Conservation (phyloP, 208 protist species). For the Endotrypanum monterogeii region DNA sequence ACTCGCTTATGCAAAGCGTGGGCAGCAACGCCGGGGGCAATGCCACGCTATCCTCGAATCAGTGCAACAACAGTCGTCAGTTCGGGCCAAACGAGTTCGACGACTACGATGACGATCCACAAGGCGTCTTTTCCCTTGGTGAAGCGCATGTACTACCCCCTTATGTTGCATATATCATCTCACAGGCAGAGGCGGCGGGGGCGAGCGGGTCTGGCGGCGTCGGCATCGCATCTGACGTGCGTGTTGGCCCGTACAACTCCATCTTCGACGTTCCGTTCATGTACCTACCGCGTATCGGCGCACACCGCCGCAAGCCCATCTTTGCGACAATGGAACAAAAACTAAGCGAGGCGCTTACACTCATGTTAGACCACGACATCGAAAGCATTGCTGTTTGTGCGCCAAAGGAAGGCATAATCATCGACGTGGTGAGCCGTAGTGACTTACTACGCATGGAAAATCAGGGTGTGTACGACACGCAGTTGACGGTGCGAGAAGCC, state of each 20-base stretch:
- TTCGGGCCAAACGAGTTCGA: constrained; percentile 20
- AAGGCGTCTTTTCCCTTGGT: constrained; percentile 33
- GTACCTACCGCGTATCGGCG: constrained; percentile 63
- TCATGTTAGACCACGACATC: constrained; percentile 70
- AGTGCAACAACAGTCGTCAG: constrained; percentile 11
- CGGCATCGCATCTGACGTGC: constrained; percentile 31
- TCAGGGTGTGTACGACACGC: constrained; percentile 89
- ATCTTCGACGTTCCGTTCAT: constrained; percentile 84
- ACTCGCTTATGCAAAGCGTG: constrained; percentile 17
- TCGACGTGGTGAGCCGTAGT: constrained; percentile 84
- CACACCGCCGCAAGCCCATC: constrained; percentile 49
- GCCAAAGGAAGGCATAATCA: constrained; percentile 50
- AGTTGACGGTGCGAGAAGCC: constrained; percentile 75
- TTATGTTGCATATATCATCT: constrained; percentile 58
- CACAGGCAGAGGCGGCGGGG: constrained; percentile 40
- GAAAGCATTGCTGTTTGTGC: constrained; percentile 71
- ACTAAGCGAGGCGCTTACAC: constrained; percentile 66
- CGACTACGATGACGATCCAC: constrained; percentile 33
- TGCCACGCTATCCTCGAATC: constrained; percentile 13
- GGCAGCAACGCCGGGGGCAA: constrained; percentile 24
- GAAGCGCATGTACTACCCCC: constrained; percentile 54
- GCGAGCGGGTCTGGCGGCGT: constrained; percentile 37
- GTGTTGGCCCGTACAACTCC: constrained; percentile 64
- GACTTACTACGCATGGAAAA: constrained; percentile 89
- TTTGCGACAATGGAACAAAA: constrained; percentile 74